phyloP scores from a whole-genome alignment of 805 yeast species.

The Starmera amethionina region DNA sequence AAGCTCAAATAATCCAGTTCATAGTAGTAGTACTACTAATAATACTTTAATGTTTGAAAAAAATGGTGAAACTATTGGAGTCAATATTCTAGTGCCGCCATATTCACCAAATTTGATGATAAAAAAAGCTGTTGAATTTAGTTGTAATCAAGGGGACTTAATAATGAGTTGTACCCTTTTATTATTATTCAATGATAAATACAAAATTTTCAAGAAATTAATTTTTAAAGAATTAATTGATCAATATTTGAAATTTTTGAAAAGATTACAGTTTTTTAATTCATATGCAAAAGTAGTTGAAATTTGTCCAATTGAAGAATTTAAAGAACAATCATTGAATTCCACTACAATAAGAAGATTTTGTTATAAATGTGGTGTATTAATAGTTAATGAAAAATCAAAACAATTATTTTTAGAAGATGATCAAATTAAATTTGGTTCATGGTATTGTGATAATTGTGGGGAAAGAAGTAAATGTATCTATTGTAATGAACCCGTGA shows the following conservation, averaged over 20 bases:
- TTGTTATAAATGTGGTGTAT: slow-evolving; percentile 50
- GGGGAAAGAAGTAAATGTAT: slow-evolving; percentile 40
- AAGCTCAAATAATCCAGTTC: no score
- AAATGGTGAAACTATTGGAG: neutral
- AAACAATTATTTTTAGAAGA: slow-evolving; percentile 27
- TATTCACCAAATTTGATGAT: slow-evolving; percentile 49
- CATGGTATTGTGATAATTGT: slow-evolving; percentile 82
- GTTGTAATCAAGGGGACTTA: slow-evolving; percentile 54
- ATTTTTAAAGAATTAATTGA: slow-evolving; percentile 46
- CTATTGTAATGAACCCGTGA: slow-evolving; percentile 68
- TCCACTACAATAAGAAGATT: slow-evolving; percentile 38
- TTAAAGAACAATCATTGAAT: slow-evolving; percentile 17
- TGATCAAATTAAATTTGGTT: slow-evolving; percentile 41
- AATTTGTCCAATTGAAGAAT: slow-evolving; percentile 22
- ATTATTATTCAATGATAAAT: slow-evolving; percentile 37
- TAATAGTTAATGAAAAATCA: slow-evolving; percentile 49
- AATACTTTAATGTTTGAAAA: no score
- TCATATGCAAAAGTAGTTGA: slow-evolving; percentile 50
- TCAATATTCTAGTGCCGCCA: slow-evolving; percentile 26
- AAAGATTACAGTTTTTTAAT: slow-evolving; percentile 39
- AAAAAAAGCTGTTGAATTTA: slow-evolving; percentile 41
- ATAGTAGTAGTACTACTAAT: no score
- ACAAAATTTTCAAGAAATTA: slow-evolving; percentile 20
- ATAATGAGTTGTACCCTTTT: slow-evolving; percentile 49
- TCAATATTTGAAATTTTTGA: slow-evolving; percentile 44